Percentiles rank a stretch among this genome's conserved stretches.
phyloP scores from a whole-genome alignment of 495 filamentous ascomycete genomes.

The Acidomyces sp. region DNA sequence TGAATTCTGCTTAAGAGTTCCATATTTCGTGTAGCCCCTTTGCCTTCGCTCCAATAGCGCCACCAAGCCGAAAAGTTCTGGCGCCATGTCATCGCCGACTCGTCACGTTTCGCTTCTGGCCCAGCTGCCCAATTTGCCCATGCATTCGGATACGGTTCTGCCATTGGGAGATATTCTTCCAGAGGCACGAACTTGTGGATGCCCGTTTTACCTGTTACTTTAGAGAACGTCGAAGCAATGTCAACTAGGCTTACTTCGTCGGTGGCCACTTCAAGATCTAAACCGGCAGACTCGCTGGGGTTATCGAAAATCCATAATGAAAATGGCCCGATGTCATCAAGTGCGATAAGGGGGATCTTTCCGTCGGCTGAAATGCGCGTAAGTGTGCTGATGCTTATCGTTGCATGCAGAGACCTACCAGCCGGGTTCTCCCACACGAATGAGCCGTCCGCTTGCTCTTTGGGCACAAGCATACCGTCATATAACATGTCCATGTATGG shows the following conservation, averaged over 20 bases:
- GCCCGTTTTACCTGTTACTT: slow-evolving; percentile 41
- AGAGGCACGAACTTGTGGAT: slow-evolving; percentile 31
- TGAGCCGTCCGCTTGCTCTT: no score
- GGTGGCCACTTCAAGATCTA: slow-evolving; percentile 40
- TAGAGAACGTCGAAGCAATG: slow-evolving; percentile 37
- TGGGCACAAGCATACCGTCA: slow-evolving; percentile 23
- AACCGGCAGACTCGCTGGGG: background rate
- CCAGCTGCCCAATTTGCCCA: no score
- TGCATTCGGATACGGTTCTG: background rate
- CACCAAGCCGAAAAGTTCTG: slow-evolving; percentile 45
- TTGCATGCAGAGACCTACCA: no score
- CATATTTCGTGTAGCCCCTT: slow-evolving; percentile 37
- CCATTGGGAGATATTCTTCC: slow-evolving; percentile 29
- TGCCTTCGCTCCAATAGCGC: slow-evolving; percentile 33
- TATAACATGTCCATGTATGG: slow-evolving; percentile 20
- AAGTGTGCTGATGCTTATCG: slow-evolving; percentile 27
- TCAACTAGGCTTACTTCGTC: slow-evolving; percentile 36
- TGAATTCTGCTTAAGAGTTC: slow-evolving; percentile 39
- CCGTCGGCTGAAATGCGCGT: slow-evolving; percentile 35
- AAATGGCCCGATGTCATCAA: slow-evolving; percentile 43
- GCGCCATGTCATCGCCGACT: slow-evolving; percentile 30
- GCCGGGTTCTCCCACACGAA: no score
- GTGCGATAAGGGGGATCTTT: slow-evolving; percentile 35
- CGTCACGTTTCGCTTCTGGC: no score
- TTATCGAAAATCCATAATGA: slow-evolving; percentile 44